Evolutionary conservation across 1,284 basidiomycete species (phyloP).

Genomic region (Cryptococcus depauperatus): DNA sequence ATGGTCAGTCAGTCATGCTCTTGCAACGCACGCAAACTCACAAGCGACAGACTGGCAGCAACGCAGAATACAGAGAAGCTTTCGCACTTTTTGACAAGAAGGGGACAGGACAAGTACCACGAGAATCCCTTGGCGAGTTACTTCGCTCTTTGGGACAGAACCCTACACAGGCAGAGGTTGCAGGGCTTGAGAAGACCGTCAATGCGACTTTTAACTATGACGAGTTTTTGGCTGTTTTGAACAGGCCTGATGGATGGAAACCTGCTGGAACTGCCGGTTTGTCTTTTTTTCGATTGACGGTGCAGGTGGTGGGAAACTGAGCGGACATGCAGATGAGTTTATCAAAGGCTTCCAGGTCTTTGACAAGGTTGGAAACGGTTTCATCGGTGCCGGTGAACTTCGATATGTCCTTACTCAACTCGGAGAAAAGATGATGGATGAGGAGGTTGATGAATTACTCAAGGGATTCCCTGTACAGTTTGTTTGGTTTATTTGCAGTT

Average conservation of each 20-base stretch:
- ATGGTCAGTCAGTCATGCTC: no score
- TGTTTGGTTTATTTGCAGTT: slow-evolving; percentile 11
- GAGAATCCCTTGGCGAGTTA: slow-evolving; percentile 88
- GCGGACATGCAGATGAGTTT: slow-evolving; percentile 70
- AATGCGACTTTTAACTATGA: slow-evolving; percentile 61
- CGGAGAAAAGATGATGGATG: slow-evolving; percentile 95
- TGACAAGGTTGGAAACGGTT: slow-evolving; percentile 95
- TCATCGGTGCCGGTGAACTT: slow-evolving; percentile 84
- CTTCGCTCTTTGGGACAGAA: slow-evolving; percentile 93
- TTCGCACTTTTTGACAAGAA: slow-evolving; percentile 98
- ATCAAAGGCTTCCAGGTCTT: slow-evolving; percentile 99
- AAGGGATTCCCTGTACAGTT: slow-evolving; percentile 57
- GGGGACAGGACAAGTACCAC: slow-evolving; percentile 79
- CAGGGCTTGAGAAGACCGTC: slow-evolving; percentile 64
- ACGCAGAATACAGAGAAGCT: slow-evolving; percentile 84
- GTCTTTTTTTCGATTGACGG: slow-evolving; percentile 21
- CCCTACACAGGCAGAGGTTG: slow-evolving; percentile 93
- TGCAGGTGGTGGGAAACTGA: neutral
- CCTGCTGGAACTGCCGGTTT: slow-evolving; percentile 83
- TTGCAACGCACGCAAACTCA: no score
- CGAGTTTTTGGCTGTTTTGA: slow-evolving; percentile 82
- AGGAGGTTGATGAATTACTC: slow-evolving; percentile 94
- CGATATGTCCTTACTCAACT: slow-evolving; percentile 92
- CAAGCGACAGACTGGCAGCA: neutral
- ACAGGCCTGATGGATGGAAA: slow-evolving; percentile 93